Conservation (phyloP, 352 stramenopile genomes). For the Aphanomyces invadans region DNA sequence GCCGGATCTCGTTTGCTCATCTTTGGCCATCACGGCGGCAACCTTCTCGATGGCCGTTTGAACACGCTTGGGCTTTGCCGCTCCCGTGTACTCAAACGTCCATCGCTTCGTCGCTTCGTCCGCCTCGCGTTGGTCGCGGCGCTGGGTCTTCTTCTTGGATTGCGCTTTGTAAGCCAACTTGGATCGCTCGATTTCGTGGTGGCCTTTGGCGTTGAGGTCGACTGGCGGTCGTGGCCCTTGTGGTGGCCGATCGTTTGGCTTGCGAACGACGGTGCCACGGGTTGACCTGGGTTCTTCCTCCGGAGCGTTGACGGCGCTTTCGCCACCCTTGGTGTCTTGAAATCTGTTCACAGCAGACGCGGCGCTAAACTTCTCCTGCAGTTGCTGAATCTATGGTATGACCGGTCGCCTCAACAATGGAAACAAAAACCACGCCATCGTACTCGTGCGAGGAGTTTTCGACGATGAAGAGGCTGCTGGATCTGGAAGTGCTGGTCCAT, state of each 20-base stretch:
- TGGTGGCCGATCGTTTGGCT: not conserved
- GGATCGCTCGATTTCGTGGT: constrained; percentile 13
- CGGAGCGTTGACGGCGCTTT: not conserved
- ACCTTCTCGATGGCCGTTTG: not conserved
- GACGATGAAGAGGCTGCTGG: constrained; percentile 33
- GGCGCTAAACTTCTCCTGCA: constrained; percentile 10
- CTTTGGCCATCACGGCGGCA: not conserved
- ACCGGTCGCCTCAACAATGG: not conserved
- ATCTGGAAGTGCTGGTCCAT: constrained; percentile 35
- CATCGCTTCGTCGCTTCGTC: not conserved
- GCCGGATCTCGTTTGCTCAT: constrained; percentile 17
- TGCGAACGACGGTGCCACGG: not conserved
- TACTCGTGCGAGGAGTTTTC: constrained; percentile 43
- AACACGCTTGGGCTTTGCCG: not conserved
- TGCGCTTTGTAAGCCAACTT: constrained; percentile 17
- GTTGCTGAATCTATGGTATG: constrained; percentile 6
- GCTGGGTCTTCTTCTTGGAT: not conserved
- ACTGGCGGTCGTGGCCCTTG: not conserved
- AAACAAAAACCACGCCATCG: not conserved
- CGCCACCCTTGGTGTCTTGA: not conserved
- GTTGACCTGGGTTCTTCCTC: not conserved
- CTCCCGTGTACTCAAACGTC: constrained; percentile 21
- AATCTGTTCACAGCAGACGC: not conserved
- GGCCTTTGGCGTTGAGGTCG: constrained; percentile 10
- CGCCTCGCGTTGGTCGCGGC: not conserved